These are phyloP conservation scores for Solanum dulcamara DNA, from an alignment of 257 asterid genomes.

Conservation along the genomic window DNA sequence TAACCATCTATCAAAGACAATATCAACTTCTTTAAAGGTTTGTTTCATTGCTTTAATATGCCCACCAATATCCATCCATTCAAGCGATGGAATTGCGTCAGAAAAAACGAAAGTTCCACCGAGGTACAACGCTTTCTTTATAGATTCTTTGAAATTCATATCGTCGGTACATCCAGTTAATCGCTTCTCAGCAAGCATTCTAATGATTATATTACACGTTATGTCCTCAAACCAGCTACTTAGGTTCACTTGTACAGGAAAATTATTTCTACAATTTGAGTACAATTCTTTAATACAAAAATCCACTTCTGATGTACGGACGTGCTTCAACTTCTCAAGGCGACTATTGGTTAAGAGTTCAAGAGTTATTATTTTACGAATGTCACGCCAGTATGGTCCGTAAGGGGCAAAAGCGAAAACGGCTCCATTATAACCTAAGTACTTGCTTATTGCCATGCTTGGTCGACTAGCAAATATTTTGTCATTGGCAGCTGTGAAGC, in stretches of 20 bases:
- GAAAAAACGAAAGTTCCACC: constrained; percentile 44
- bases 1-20: constrained; percentile 35
- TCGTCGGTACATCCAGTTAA: constrained; percentile 5
- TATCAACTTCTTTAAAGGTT: constrained; percentile 20
- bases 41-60: constrained; percentile 34
- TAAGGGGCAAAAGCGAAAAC: constrained; percentile 32
- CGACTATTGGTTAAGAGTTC: constrained; percentile 28
- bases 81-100: constrained; percentile 38
- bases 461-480: constrained; percentile 34
- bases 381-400: constrained; percentile 49
- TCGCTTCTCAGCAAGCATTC: constrained; percentile 33
- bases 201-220: constrained; percentile 24
- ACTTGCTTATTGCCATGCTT: constrained; percentile 11
- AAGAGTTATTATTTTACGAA: constrained; percentile 33
- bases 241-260: constrained; percentile 3
- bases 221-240: constrained; percentile 26
- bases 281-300: constrained; percentile 16
- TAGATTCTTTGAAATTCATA: constrained; percentile 17
- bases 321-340: constrained; percentile 25
- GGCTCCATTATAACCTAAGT: constrained; percentile 27
- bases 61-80: constrained; percentile 58
- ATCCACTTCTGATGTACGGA: constrained; percentile 26
- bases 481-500: constrained; percentile 46
- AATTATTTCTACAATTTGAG: not conserved
- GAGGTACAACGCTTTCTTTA: constrained; percentile 25